Evolutionary conservation across 306 rosid genomes (phyloP).

Genomic region (Quercus robur): DNA sequence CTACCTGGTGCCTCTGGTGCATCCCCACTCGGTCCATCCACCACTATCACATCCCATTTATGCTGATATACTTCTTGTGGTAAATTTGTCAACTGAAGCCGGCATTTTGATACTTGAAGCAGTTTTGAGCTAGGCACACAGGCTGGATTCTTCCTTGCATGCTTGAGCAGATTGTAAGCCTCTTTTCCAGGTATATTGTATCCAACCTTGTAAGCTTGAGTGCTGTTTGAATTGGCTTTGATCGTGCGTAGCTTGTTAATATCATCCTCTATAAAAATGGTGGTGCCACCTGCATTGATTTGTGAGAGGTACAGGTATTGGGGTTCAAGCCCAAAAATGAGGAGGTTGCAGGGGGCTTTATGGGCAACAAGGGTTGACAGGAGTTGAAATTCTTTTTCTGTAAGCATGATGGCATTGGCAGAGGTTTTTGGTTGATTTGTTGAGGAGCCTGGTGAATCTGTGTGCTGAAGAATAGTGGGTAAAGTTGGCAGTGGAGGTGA

Average conservation of each 20-base stretch:
- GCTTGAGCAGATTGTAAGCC: constrained; percentile 65
- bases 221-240: constrained; percentile 41
- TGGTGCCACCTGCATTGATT: constrained; percentile 68
- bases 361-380: constrained; percentile 52
- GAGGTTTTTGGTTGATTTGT: constrained; percentile 17
- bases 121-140: constrained; percentile 47
- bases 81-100: constrained; percentile 63
- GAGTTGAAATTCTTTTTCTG: constrained; percentile 64
- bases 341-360: constrained; percentile 84
- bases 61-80: constrained; percentile 65
- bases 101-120: constrained; percentile 65
- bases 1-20: constrained; percentile 72
- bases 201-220: constrained; percentile 51
- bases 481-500: constrained; percentile 33
- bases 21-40: constrained; percentile 80
- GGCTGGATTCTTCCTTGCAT: constrained; percentile 54
- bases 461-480: constrained; percentile 28
- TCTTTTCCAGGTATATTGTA: constrained; percentile 54
- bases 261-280: constrained; percentile 70
- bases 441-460: constrained; percentile 23
- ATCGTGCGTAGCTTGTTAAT: constrained; percentile 30
- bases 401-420: constrained; percentile 29
- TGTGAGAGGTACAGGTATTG: constrained; percentile 64
- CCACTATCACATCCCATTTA: constrained; percentile 73
- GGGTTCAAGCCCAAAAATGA: constrained; percentile 70